Base-by-base conservation (phyloP, 345 rosid genomes). In the Gossypium bickii region DNA sequence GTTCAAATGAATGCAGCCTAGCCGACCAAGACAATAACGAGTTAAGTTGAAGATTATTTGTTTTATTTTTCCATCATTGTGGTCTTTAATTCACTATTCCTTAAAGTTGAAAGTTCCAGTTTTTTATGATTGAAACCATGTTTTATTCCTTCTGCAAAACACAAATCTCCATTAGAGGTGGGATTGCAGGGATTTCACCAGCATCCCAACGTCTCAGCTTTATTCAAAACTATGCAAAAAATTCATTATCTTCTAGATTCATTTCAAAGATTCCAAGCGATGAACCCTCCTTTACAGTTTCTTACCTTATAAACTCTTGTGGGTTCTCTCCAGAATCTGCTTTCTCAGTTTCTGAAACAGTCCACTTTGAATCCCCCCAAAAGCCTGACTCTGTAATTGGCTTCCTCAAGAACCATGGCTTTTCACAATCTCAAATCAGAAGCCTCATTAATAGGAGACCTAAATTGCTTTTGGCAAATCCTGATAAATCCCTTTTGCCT, bases 401-500 rank as follows among this genome's bases (percentile, higher is more conserved):
- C 53, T 44, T 66, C 52, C 11, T 66, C 34, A 57, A 29, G 13
- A 22, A 67, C 57, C 48, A 75, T 24, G 78, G 73, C 9, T 75
- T 75, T 18, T 67, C 57, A 20, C 20, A 67, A 22, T 57, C 70
- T 55, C 74, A 76, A 13, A 70, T 76, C 74, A 47, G 53, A 29
- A 60, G 20, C 4, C 24, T 69, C 13, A 25, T 76, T 13, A 68
- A 7, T 9, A 49, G 8, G 20, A 41, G 12, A 57, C 78, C 74
- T 2, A 43, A 15, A 12, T 48, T 67, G 7, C 24, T 76, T 25
- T 3, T 51, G 12, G 17, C 17, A 22, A 3, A 76, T 38, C 16
- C 74, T 49, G 74, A 76, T 38, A 38, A 16, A 56, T 48, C 15
- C 45, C 47, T 60, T 34, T 56, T 61, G 75, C 57, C 74, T 52